phyloP scores from a whole-genome alignment of 108 stramenopile species.

The Phaeodactylum tricornutum region DNA sequence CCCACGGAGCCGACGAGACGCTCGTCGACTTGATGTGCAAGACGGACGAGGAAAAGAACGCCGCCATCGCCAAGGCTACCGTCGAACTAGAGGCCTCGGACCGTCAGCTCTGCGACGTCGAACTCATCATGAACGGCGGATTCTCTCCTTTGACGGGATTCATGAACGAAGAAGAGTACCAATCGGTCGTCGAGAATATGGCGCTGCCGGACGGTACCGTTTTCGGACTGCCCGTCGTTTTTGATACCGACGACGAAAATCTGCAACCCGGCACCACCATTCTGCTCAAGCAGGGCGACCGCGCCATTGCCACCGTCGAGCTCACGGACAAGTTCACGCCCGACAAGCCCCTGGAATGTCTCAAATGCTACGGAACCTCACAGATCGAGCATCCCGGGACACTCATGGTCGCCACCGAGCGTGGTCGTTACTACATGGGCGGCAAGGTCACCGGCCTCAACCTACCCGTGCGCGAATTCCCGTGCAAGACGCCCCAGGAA shows the following conservation, averaged over 20 bases:
- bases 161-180: slow-evolving; percentile 94
- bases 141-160: slow-evolving; percentile 96
- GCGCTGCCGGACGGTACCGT: slow-evolving; percentile 89
- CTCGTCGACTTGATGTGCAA: slow-evolving; percentile 91
- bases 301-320: slow-evolving; percentile 89
- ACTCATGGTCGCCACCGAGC: slow-evolving; percentile 96
- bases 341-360: slow-evolving; percentile 89
- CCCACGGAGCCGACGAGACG: slow-evolving; percentile 79
- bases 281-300: slow-evolving; percentile 91
- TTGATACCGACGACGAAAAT: slow-evolving; percentile 90
- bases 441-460: slow-evolving; percentile 95
- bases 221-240: slow-evolving; percentile 96
- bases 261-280: slow-evolving; percentile 85
- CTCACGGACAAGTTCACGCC: slow-evolving; percentile 90
- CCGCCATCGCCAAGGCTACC: slow-evolving; percentile 83
- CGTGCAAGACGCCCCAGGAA: slow-evolving; percentile 93
- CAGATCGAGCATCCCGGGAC: slow-evolving; percentile 96
- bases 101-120: slow-evolving; percentile 97
- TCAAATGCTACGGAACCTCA: slow-evolving; percentile 95
- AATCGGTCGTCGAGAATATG: slow-evolving; percentile 85
- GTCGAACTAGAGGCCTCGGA: slow-evolving; percentile 75
- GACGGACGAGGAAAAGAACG: slow-evolving; percentile 76
- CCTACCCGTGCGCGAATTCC: slow-evolving; percentile 93
- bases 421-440: slow-evolving; percentile 97
- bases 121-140: slow-evolving; percentile 97